A percentile compares a stretch with the other conserved stretches of the same genome.
These are phyloP conservation scores for Trichophyton mentagrophytes DNA, from an alignment of 2,329 filamentous ascomycete genomes.

Conservation along the genomic window DNA sequence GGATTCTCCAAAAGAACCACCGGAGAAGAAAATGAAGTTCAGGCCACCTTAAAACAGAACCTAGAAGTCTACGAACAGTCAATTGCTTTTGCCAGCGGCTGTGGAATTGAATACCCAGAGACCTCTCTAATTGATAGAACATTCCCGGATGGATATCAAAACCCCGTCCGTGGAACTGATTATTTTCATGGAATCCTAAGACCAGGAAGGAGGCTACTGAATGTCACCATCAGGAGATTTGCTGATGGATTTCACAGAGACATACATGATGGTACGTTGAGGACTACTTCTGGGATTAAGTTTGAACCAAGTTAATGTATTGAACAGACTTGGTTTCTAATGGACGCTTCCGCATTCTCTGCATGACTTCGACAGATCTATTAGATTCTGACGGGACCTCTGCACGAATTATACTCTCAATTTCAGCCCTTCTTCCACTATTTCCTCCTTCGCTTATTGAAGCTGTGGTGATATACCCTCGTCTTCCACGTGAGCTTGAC, in stretches of 20 bases:
- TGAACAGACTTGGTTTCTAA: constrained; percentile 25
- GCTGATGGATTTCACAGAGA: constrained; percentile 26
- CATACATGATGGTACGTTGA: constrained; percentile 23
- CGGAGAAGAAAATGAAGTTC: constrained; percentile 15
- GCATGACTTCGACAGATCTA: constrained; percentile 25
- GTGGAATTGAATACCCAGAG: constrained; percentile 27
- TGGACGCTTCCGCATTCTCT: constrained; percentile 27
- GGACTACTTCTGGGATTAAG: background rate
- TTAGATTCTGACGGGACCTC: constrained; percentile 21
- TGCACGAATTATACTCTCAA: background rate
- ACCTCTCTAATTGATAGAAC: constrained; percentile 20
- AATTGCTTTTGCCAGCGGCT: constrained; percentile 29
- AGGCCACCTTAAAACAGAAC: constrained; percentile 25
- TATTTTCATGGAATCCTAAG: constrained; percentile 25
- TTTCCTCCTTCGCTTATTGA: background rate
- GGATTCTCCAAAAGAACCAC: constrained; percentile 29
- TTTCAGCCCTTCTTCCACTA: background rate
- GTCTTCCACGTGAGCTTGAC: constrained; percentile 17
- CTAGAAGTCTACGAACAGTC: constrained; percentile 26
- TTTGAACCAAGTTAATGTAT: background rate
- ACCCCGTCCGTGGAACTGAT: constrained; percentile 22
- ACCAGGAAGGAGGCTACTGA: constrained; percentile 25
- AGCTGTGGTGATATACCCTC: background rate
- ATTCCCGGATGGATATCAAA: constrained; percentile 5
- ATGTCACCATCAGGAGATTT: constrained; percentile 24